phyloP scores from a whole-genome alignment of 805 yeast genomes.

The Candida ovalis region DNA sequence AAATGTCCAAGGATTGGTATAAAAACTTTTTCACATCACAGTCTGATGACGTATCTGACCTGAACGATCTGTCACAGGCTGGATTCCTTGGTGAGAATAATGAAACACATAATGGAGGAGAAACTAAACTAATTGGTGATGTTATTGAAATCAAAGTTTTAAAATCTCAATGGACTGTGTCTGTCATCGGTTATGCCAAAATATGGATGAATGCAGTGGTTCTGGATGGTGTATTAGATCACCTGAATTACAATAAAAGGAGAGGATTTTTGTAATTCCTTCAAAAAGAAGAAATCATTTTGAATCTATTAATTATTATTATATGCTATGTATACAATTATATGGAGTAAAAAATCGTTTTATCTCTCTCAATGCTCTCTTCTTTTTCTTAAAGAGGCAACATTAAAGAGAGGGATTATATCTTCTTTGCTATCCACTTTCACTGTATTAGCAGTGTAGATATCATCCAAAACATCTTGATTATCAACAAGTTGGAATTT shows the following conservation, averaged over 20 bases:
- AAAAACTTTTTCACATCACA: constrained; percentile 9
- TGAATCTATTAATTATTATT: not conserved
- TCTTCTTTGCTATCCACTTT: constrained; percentile 34
- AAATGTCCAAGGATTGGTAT: constrained; percentile 30
- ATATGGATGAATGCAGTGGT: constrained; percentile 26
- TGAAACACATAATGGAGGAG: not conserved
- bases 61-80: not conserved
- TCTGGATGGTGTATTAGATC: constrained; percentile 28
- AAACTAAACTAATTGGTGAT: constrained; percentile 28
- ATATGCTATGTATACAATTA: not conserved
- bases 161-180: constrained; percentile 41
- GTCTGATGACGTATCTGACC: no score
- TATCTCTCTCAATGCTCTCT: constrained; percentile 49
- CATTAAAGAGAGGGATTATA: constrained; percentile 50
- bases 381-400: constrained; percentile 55
- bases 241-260: constrained; percentile 17
- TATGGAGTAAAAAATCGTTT: not conserved
- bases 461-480: constrained; percentile 28
- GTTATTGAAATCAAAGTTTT: constrained; percentile 40
- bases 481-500: constrained; percentile 12
- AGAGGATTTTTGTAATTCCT: constrained; percentile 22
- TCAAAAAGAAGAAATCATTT: not conserved
- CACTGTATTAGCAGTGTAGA: constrained; percentile 32
- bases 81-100: not conserved
- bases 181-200: constrained; percentile 14